A percentile compares a stretch with the other conserved stretches of the same genome.
Evolutionary conservation across 129 eudicot species (phyloP).

Genomic region (Lonicera japonica): DNA sequence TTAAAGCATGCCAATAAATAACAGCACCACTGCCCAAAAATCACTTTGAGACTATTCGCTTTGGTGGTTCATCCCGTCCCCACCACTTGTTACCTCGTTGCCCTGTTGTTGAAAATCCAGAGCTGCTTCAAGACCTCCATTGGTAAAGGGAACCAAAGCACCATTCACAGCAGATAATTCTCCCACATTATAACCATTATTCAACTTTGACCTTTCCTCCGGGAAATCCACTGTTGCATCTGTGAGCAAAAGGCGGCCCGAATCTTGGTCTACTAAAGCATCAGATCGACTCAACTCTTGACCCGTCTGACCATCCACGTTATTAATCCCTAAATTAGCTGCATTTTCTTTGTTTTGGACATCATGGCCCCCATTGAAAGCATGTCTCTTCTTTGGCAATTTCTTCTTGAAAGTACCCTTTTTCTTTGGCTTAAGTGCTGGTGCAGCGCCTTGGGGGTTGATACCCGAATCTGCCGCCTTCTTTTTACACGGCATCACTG

Average conservation of each 20-base stretch:
- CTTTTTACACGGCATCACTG: slow-evolving; percentile 69
- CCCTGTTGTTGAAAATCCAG: too few relatives aligned
- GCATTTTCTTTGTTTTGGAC: slow-evolving; percentile 1
- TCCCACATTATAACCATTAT: background rate
- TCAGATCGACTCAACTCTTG: background rate
- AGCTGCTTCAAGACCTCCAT: background rate
- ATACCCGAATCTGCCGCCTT: slow-evolving; percentile 34
- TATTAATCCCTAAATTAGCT: slow-evolving; percentile 4
- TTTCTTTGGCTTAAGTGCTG: slow-evolving; percentile 39
- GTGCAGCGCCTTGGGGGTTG: slow-evolving; percentile 18
- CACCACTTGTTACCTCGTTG: too few relatives aligned
- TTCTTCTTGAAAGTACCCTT: slow-evolving; percentile 29
- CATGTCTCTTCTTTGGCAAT: slow-evolving; percentile 14
- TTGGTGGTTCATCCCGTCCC: too few relatives aligned
- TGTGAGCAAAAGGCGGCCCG: background rate
- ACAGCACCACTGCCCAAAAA: too few relatives aligned
- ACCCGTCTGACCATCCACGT: background rate
- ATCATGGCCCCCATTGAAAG: background rate
- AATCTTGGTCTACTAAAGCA: slow-evolving; percentile 2
- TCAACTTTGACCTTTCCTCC: background rate
- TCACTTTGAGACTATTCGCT: too few relatives aligned
- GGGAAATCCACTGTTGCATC: background rate
- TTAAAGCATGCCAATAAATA: too few relatives aligned
- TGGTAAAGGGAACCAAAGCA: background rate
- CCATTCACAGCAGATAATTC: background rate